These are phyloP conservation scores for Achaetomiella virescens DNA, from an alignment of 495 filamentous ascomycete genomes.

Conservation along the genomic window DNA sequence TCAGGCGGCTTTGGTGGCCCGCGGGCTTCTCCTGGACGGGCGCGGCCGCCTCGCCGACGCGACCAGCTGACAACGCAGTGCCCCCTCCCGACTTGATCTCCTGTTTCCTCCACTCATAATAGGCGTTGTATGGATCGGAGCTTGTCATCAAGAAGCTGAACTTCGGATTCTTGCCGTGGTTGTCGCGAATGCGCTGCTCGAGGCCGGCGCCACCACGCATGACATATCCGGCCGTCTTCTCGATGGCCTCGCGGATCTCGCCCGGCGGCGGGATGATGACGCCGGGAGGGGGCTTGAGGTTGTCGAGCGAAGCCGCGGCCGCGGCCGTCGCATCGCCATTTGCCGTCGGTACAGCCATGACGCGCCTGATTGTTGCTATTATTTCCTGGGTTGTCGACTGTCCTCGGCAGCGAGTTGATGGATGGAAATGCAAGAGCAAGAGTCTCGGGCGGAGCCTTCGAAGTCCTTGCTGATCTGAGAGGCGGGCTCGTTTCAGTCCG, in stretches of 20 bases:
- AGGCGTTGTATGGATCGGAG: slow-evolving; percentile 80
- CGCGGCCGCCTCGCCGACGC: slow-evolving; percentile 53
- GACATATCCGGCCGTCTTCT: slow-evolving; percentile 95
- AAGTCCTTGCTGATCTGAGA: slow-evolving; percentile 2
- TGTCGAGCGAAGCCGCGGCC: slow-evolving; percentile 41
- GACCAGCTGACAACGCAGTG: slow-evolving; percentile 71
- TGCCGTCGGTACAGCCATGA: slow-evolving; percentile 48
- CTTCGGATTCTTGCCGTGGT: slow-evolving; percentile 78
- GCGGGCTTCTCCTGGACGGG: slow-evolving; percentile 57
- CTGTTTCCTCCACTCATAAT: slow-evolving; percentile 81
- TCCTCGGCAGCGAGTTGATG: background rate
- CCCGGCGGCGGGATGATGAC: slow-evolving; percentile 73
- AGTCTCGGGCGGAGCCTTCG: too few species aligned
- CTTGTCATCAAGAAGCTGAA: slow-evolving; percentile 75
- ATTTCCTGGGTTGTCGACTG: background rate
- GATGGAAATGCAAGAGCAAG: background rate
- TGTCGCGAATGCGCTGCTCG: slow-evolving; percentile 83
- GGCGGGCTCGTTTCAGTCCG: background rate
- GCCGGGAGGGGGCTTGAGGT: slow-evolving; percentile 70
- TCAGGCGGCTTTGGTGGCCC: slow-evolving; percentile 79
- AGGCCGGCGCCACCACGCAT: slow-evolving; percentile 76
- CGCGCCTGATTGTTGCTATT: slow-evolving; percentile 10
- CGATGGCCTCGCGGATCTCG: slow-evolving; percentile 68
- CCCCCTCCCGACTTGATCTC: slow-evolving; percentile 82
- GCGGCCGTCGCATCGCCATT: slow-evolving; percentile 49